Evolutionary conservation across 768 basidiomycete genomes (phyloP).

Genomic region (Lanmaoa pseudosensibilis): DNA sequence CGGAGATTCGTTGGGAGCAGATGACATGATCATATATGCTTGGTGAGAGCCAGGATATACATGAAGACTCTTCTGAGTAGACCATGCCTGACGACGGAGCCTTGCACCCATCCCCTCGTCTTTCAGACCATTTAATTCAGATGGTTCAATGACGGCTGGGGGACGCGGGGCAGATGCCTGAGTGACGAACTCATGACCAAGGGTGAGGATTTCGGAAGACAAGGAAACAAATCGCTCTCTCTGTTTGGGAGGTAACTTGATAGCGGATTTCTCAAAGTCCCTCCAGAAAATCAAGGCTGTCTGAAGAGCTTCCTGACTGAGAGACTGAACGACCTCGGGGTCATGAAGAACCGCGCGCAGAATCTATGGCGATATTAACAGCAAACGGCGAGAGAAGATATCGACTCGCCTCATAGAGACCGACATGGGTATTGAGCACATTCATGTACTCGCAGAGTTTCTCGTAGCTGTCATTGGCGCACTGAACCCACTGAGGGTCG

Average conservation of each 20-base stretch:
- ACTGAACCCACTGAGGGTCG: conserved; percentile 76
- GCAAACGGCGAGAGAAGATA: conserved; percentile 11
- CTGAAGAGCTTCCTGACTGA: conserved; percentile 73
- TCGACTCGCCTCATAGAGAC: conserved; percentile 77
- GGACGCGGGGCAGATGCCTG: conserved; percentile 63
- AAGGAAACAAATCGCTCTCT: conserved; percentile 83
- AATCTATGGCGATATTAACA: conserved; percentile 46
- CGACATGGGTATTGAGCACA: conserved; percentile 89
- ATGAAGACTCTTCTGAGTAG: conserved; percentile 71
- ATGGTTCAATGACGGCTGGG: conserved; percentile 65
- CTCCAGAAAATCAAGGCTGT: conserved; percentile 93
- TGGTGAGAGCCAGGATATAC: conserved; percentile 87
- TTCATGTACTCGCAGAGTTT: conserved; percentile 97
- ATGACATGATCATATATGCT: conserved; percentile 91
- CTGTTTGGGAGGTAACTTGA: conserved; percentile 77
- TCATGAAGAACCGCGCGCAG: conserved; percentile 71
- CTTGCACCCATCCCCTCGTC: conserved; percentile 76
- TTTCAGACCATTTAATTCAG: conserved; percentile 70
- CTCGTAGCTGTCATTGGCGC: conserved; percentile 87
- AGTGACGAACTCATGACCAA: conserved; percentile 83
- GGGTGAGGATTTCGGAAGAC: conserved; percentile 83
- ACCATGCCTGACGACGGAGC: conserved; percentile 71
- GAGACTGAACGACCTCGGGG: conserved; percentile 59
- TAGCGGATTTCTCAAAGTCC: conserved; percentile 97
- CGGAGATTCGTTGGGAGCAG: conserved; percentile 82